Conservation (phyloP, 2,329 filamentous ascomycete species). For the Diaporthe sp. region DNA sequence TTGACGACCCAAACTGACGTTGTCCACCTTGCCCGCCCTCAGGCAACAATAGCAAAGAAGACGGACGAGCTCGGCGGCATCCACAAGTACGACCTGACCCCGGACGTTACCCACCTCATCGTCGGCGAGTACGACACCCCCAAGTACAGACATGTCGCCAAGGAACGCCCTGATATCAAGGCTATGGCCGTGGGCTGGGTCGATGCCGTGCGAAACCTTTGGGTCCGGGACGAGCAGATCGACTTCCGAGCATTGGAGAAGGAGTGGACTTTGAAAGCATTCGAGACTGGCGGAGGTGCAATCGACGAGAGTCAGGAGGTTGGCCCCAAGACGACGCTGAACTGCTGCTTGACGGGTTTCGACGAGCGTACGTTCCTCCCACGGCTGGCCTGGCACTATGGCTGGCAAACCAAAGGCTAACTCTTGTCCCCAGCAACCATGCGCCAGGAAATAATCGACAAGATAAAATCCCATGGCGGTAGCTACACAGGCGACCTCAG, state of each 20-base stretch:
- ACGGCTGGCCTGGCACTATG: not conserved
- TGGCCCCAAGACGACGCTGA: slow-evolving; percentile 57
- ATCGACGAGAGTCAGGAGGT: slow-evolving; percentile 48
- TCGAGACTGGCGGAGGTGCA: slow-evolving; percentile 67
- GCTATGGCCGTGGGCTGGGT: slow-evolving; percentile 89
- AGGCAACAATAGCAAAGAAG: slow-evolving; percentile 72
- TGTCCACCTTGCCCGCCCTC: not conserved
- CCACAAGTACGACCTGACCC: slow-evolving; percentile 93
- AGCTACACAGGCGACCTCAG: slow-evolving; percentile 90
- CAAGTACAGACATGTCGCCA: slow-evolving; percentile 96
- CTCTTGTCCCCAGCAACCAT: slow-evolving; percentile 65
- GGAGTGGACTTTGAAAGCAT: slow-evolving; percentile 73
- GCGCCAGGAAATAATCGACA: slow-evolving; percentile 78
- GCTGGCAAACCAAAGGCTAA: not conserved
- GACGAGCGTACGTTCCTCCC: slow-evolving; percentile 59
- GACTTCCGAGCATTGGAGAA: slow-evolving; percentile 79
- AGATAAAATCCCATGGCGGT: slow-evolving; percentile 80
- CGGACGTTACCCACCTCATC: slow-evolving; percentile 93
- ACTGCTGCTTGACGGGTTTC: slow-evolving; percentile 71
- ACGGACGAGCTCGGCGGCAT: slow-evolving; percentile 86
- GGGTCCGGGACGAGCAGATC: slow-evolving; percentile 84
- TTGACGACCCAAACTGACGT: slow-evolving; percentile 24
- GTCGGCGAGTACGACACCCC: slow-evolving; percentile 90
- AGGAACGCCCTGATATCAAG: slow-evolving; percentile 86
- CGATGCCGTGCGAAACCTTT: slow-evolving; percentile 81